A percentile compares a stretch with the other conserved stretches of the same genome.
Evolutionary conservation across 805 yeast species (phyloP).

Genomic region (Ogataea nakhonphanomensis): DNA sequence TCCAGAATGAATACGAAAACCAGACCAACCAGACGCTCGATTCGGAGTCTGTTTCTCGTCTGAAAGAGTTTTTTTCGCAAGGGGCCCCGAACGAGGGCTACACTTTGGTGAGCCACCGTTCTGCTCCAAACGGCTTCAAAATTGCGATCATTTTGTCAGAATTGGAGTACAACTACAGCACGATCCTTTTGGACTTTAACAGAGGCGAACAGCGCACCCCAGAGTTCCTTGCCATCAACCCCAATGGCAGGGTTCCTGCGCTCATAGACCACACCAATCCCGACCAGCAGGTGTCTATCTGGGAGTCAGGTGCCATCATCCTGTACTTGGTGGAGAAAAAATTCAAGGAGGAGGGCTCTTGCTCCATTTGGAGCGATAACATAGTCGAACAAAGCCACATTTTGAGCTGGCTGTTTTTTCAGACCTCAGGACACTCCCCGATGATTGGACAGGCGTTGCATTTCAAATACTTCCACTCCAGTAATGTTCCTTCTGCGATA

Average conservation of each 20-base stretch:
- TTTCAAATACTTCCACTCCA: slow-evolving; percentile 85
- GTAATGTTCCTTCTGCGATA: slow-evolving; percentile 81
- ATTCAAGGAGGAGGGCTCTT: slow-evolving; percentile 58
- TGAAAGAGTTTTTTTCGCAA: slow-evolving; percentile 64
- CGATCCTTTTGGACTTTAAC: slow-evolving; percentile 82
- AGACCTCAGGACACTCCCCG: slow-evolving; percentile 97
- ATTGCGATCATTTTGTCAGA: slow-evolving; percentile 89
- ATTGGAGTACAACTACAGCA: slow-evolving; percentile 71
- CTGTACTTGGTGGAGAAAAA: slow-evolving; percentile 73
- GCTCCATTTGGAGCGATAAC: slow-evolving; percentile 78
- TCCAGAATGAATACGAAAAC: slow-evolving; percentile 43
- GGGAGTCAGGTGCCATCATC: slow-evolving; percentile 95
- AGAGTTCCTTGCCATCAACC: slow-evolving; percentile 88
- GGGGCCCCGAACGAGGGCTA: slow-evolving; percentile 74
- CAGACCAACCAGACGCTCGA: slow-evolving; percentile 41
- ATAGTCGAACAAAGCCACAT: slow-evolving; percentile 79
- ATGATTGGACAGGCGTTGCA: slow-evolving; percentile 97
- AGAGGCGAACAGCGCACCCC: slow-evolving; percentile 91
- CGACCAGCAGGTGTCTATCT: slow-evolving; percentile 67
- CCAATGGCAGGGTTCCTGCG: slow-evolving; percentile 95
- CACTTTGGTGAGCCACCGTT: slow-evolving; percentile 76
- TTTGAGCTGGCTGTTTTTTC: slow-evolving; percentile 87
- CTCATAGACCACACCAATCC: slow-evolving; percentile 76
- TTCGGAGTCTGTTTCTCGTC: slow-evolving; percentile 50
- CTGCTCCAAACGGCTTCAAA: slow-evolving; percentile 95